phyloP scores from a whole-genome alignment of 2,329 filamentous ascomycete species.

The Hypoxylon sp. region DNA sequence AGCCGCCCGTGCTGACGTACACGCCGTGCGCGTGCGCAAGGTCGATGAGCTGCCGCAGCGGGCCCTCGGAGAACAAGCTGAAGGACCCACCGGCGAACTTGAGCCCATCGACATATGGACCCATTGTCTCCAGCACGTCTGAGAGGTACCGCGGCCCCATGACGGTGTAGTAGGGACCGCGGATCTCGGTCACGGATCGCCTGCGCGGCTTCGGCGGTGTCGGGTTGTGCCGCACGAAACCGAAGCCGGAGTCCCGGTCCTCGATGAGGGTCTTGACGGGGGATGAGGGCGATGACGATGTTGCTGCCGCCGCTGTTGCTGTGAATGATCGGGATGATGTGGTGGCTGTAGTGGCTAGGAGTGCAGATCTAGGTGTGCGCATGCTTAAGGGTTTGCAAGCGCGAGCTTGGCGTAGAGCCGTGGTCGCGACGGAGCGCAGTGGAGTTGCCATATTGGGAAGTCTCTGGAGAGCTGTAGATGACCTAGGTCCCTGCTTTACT shows the following conservation, averaged over 20 bases:
- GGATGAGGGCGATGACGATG: neutral
- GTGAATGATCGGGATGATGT: constrained; percentile 19
- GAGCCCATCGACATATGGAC: constrained; percentile 67
- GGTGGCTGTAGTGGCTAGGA: neutral
- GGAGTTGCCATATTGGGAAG: constrained; percentile 39
- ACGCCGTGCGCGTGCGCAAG: constrained; percentile 64
- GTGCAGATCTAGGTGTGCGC: neutral
- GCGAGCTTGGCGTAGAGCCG: constrained; percentile 30
- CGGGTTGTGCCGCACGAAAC: constrained; percentile 65
- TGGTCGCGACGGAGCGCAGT: constrained; percentile 31
- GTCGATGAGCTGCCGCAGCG: constrained; percentile 63
- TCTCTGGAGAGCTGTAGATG: neutral
- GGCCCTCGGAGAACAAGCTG: constrained; percentile 63
- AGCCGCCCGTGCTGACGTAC: constrained; percentile 70
- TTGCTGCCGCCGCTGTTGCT: constrained; percentile 15
- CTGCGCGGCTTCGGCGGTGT: constrained; percentile 64
- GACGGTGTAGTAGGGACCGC: constrained; percentile 68
- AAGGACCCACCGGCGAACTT: constrained; percentile 70
- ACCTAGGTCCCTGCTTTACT: neutral
- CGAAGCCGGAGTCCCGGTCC: constrained; percentile 63
- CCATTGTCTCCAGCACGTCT: constrained; percentile 70
- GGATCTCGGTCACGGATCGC: constrained; percentile 67
- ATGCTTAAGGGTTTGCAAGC: neutral
- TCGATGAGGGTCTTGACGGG: constrained; percentile 58
- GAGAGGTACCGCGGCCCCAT: constrained; percentile 67